A percentile compares a stretch with the other conserved stretches of the same genome.
Evolutionary conservation across 2,329 filamentous ascomycete genomes (phyloP).

Genomic region (Penicillium vulpinum): DNA sequence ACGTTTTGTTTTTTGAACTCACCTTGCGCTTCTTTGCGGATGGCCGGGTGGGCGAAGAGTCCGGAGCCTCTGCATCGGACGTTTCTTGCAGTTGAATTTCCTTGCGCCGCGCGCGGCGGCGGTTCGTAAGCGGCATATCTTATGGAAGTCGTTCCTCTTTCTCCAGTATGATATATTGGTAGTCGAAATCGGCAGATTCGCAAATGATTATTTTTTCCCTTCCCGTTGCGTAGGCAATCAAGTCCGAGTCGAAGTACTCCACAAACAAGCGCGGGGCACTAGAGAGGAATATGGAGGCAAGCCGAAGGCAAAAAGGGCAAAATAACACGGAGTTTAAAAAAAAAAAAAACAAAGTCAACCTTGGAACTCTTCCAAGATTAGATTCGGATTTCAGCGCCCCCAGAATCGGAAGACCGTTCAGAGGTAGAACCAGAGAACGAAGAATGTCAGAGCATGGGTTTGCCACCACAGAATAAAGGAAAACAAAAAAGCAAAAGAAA

Average conservation of each 20-base stretch:
- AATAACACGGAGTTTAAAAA: neutral
- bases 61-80: conserved; percentile 47
- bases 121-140: conserved; percentile 45
- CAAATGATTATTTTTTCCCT: conserved; percentile 8
- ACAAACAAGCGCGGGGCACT: conserved; percentile 14
- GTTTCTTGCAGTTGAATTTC: conserved; percentile 47
- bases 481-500: conserved; percentile 5
- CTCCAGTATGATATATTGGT: conserved; percentile 5
- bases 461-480: conserved; percentile 31
- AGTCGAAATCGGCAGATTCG: neutral
- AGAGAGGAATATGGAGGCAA: conserved; percentile 12
- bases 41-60: conserved; percentile 50
- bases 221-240: conserved; percentile 10
- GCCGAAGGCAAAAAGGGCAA: conserved; percentile 15
- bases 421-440: conserved; percentile 34
- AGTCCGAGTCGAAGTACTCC: conserved; percentile 7
- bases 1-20: conserved; percentile 15
- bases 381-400: conserved; percentile 27
- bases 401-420: conserved; percentile 25
- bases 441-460: conserved; percentile 24
- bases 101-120: conserved; percentile 49
- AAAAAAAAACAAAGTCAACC: conserved; percentile 20
- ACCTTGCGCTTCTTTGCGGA: conserved; percentile 53
- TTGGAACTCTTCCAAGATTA: conserved; percentile 9
- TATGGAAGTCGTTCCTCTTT: neutral